These are phyloP conservation scores for Aphelidium insulamus DNA, from an alignment of 371 early-diverging fungal species.

Conservation along the genomic window DNA sequence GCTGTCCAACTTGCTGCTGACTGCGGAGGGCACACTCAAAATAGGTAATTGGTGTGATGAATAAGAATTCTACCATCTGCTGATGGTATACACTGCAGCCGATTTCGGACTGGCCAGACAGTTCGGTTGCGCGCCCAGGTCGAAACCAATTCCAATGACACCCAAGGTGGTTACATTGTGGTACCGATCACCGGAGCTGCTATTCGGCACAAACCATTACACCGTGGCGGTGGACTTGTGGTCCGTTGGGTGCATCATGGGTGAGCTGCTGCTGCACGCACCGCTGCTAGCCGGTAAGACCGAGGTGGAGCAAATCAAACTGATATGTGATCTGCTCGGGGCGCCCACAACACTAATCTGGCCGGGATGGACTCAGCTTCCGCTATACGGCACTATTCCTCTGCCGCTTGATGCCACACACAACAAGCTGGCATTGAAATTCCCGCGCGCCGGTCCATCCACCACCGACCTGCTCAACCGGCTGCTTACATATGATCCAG, in stretches of 20 bases:
- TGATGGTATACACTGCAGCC: constrained; percentile 24
- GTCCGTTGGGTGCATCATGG: constrained; percentile 75
- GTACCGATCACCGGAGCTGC: constrained; percentile 84
- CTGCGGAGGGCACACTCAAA: constrained; percentile 43
- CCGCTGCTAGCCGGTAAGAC: constrained; percentile 68
- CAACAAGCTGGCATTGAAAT: constrained; percentile 26
- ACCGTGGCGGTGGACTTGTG: constrained; percentile 74
- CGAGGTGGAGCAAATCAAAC: constrained; percentile 46
- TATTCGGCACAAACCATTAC: constrained; percentile 56
- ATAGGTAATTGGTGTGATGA: constrained; percentile 25
- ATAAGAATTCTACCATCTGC: not conserved
- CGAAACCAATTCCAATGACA: constrained; percentile 67
- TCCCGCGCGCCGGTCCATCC: constrained; percentile 29
- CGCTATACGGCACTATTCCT: constrained; percentile 12
- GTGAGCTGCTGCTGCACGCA: constrained; percentile 40
- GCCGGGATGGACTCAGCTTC: constrained; percentile 42
- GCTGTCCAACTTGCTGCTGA: constrained; percentile 58
- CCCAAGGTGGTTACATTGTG: constrained; percentile 87
- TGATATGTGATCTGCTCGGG: constrained; percentile 51
- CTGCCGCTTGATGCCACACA: constrained; percentile 10
- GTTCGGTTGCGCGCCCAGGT: constrained; percentile 24
- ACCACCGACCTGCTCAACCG: constrained; percentile 45
- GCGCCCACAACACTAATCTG: constrained; percentile 55
- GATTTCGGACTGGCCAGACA: constrained; percentile 78
- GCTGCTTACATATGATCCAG: constrained; percentile 57